Evolutionary conservation across 768 basidiomycete species (phyloP).

Genomic region (Pseudohyphozyma bogoriensis): DNA sequence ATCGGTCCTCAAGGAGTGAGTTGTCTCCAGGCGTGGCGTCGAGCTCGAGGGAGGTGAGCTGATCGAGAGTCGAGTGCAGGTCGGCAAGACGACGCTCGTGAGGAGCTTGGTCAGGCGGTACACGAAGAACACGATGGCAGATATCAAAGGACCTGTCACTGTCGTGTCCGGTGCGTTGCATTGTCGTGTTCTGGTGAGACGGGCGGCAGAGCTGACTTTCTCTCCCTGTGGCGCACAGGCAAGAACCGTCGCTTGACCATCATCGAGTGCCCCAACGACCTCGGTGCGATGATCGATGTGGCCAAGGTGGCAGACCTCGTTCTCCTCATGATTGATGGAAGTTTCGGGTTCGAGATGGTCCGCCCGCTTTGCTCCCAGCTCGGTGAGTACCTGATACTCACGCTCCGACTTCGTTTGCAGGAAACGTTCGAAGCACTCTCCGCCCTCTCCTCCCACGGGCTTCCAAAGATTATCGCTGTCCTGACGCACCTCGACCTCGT

Average conservation of each 20-base stretch:
- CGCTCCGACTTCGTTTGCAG: constrained; percentile 41
- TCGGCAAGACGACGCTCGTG: constrained; percentile 89
- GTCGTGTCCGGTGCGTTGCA: constrained; percentile 56
- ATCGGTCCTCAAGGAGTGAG: constrained; percentile 84
- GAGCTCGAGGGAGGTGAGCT: not conserved
- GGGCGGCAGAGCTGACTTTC: not conserved
- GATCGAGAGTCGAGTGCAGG: constrained; percentile 28
- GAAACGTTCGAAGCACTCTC: constrained; percentile 99
- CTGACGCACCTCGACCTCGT: constrained; percentile 95
- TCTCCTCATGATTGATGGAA: constrained; percentile 92
- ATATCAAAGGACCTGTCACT: constrained; percentile 86
- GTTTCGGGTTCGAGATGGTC: constrained; percentile 98
- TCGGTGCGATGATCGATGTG: constrained; percentile 97
- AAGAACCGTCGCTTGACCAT: constrained; percentile 91
- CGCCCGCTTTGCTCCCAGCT: not conserved
- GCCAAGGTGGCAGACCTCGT: constrained; percentile 94
- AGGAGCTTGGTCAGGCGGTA: constrained; percentile 83
- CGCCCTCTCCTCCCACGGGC: constrained; percentile 90
- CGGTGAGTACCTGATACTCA: not conserved
- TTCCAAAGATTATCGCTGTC: constrained; percentile 95
- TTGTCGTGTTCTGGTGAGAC: not conserved
- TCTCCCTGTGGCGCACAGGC: constrained; percentile 40
- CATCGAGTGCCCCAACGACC: constrained; percentile 92
- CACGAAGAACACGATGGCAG: constrained; percentile 83
- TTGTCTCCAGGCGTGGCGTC: not conserved